These are phyloP conservation scores for Coelastrella sp. DNA, from an alignment of 139 green algal species.

Conservation along the genomic window DNA sequence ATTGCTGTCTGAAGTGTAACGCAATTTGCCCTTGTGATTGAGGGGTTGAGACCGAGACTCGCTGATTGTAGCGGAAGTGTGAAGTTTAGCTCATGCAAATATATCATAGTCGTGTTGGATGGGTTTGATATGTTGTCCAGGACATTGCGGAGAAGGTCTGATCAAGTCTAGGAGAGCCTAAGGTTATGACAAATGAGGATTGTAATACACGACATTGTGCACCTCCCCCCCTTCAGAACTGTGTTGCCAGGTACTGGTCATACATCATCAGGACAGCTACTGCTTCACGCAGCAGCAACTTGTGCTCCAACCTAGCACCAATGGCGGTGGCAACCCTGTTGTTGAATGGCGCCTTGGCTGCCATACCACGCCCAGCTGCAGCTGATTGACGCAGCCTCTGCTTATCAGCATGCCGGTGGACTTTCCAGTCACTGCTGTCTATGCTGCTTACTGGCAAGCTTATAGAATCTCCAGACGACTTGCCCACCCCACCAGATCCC, in stretches of 20 bases:
- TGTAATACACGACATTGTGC: too few species aligned
- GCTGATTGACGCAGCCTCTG: neutral
- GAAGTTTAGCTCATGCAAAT: too few species aligned
- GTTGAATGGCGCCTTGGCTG: neutral
- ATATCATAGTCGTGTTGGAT: too few species aligned
- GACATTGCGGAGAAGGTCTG: too few species aligned
- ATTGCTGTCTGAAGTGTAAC: too few species aligned
- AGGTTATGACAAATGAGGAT: too few species aligned
- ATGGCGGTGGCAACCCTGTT: conserved; percentile 31
- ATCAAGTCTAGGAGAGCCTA: too few species aligned
- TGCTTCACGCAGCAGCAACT: conserved; percentile 54
- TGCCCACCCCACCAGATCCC: neutral
- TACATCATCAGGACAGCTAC: conserved; percentile 41
- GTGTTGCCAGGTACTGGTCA: conserved; percentile 27
- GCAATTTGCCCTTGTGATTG: too few species aligned
- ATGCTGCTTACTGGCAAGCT: neutral
- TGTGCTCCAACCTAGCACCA: conserved; percentile 51
- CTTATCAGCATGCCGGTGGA: neutral
- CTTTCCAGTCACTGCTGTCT: conserved; percentile 18
- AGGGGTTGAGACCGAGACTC: too few species aligned
- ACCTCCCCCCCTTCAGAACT: neutral
- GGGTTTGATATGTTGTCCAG: too few species aligned
- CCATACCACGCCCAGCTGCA: neutral
- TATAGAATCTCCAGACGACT: neutral
- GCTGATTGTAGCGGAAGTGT: too few species aligned